Evolutionary conservation across 805 yeast genomes (phyloP), one percentile per base, ranked within the genome.

Genomic region (Suhomyces sp.): DNA sequence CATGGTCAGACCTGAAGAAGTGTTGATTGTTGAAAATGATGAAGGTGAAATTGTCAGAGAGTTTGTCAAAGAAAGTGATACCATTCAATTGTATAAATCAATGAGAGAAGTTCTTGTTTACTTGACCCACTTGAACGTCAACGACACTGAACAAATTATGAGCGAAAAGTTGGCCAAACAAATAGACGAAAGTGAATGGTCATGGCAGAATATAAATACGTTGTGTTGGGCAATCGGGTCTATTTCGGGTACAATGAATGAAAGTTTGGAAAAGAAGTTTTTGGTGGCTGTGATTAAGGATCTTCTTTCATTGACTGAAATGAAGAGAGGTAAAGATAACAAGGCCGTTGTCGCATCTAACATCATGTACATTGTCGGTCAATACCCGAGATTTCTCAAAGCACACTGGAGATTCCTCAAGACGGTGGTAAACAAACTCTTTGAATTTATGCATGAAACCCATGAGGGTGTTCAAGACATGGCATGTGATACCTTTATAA

Each of bases 141-240:
- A 86, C 55, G 96, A 94, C 70, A 94, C 97, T 8, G 97, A 94
- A 66, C 83, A 83, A 57, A 93, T 94, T 64, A 91, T 94, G 97
- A 87, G 86, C 53, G 90, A 87, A 54, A 94, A 94, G 72, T 80
- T 94, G 60, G 89, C 94, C 13, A 83, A 88, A 64, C 99, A 94
- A 75, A 85, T 93, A 50, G 98, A 94, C 71, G 98, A 96, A 44
- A 80, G 89, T 52, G 99, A 94, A 74, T 94, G 99, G 99, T 92
- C 97, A 27, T 94, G 99, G 98, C 96, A 91, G 69, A 93, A 93
- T 67, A 87, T 94, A 64, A 94, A 94, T 71, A 94, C 98, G 2
- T 75, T 94, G 59, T 94, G 98, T 77, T 94, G 99, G 99, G 99
- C 99, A 9, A 94, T 94, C 69, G 99, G 99, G 57, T 93, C 98